phyloP scores from a whole-genome alignment of 2,329 filamentous ascomycete species.

The Sporothrix brasiliensis region DNA sequence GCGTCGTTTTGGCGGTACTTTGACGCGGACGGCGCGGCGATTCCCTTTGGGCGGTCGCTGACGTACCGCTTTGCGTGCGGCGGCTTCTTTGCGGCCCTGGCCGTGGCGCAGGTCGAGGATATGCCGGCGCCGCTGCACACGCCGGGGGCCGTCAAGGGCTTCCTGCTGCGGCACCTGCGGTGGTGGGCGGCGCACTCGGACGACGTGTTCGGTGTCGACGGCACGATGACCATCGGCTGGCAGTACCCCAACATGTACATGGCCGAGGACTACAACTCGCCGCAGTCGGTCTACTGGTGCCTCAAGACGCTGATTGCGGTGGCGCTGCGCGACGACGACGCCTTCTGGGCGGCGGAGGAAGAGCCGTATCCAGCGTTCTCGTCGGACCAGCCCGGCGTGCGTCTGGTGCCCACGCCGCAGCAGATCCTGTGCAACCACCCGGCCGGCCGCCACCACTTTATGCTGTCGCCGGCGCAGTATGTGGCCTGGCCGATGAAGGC shows the following conservation, averaged over 20 bases:
- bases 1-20: slow-evolving; percentile 49
- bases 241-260: slow-evolving; percentile 55
- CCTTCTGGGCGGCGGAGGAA: slow-evolving; percentile 53
- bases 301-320: slow-evolving; percentile 54
- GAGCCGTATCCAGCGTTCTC: slow-evolving; percentile 38
- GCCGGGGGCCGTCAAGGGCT: slow-evolving; percentile 47
- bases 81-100: slow-evolving; percentile 49
- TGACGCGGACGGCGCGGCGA: slow-evolving; percentile 47
- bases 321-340: slow-evolving; percentile 43
- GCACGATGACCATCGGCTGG: slow-evolving; percentile 49
- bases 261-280: slow-evolving; percentile 60
- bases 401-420: slow-evolving; percentile 52
- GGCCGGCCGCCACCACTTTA: slow-evolving; percentile 43
- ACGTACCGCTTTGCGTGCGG: slow-evolving; percentile 52
- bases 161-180: slow-evolving; percentile 49
- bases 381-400: background rate
- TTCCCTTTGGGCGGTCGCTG: slow-evolving; percentile 51
- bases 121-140: slow-evolving; percentile 44
- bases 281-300: slow-evolving; percentile 59
- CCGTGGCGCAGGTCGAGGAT: slow-evolving; percentile 44
- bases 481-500: slow-evolving; percentile 43
- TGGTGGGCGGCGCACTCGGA: slow-evolving; percentile 46
- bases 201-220: slow-evolving; percentile 49
- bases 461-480: slow-evolving; percentile 46
- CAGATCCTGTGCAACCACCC: slow-evolving; percentile 48